Evolutionary conservation across 2,329 filamentous ascomycete genomes (phyloP).

Genomic region (Diaporthe sp.): DNA sequence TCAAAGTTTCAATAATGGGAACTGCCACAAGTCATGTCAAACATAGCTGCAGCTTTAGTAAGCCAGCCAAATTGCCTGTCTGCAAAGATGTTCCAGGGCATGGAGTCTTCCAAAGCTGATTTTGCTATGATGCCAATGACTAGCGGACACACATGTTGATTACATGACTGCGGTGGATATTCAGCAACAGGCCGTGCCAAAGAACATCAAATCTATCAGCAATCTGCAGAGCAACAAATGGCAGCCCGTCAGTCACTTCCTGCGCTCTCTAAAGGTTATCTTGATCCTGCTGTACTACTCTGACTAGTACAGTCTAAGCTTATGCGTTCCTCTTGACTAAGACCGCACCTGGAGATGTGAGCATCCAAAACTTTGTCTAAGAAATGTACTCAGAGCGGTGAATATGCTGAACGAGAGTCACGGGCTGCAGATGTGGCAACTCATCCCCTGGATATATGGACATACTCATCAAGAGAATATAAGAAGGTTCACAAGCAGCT

Average conservation of each 20-base stretch:
- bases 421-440: not conserved
- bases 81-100: not conserved
- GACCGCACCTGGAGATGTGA: not conserved
- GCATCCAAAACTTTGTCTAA: not conserved
- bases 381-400: not conserved
- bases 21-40: conserved; percentile 5
- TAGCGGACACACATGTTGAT: not conserved
- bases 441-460: not conserved
- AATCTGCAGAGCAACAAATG: not conserved
- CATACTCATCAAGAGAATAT: not conserved
- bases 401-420: not conserved
- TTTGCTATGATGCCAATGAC: conserved; percentile 6
- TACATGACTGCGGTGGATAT: not conserved
- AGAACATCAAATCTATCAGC: not conserved
- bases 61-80: not conserved
- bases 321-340: conserved; percentile 3
- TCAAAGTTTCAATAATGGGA: not conserved
- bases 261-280: not conserved
- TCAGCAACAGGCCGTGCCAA: not conserved
- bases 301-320: conserved; percentile 17
- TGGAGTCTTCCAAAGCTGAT: not conserved
- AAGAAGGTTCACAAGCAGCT: not conserved
- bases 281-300: not conserved
- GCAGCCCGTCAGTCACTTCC: not conserved
- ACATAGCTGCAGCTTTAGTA: not conserved